Base-by-base conservation (phyloP, 208 protist genomes). In the Acanthamoeba healyi region DNA sequence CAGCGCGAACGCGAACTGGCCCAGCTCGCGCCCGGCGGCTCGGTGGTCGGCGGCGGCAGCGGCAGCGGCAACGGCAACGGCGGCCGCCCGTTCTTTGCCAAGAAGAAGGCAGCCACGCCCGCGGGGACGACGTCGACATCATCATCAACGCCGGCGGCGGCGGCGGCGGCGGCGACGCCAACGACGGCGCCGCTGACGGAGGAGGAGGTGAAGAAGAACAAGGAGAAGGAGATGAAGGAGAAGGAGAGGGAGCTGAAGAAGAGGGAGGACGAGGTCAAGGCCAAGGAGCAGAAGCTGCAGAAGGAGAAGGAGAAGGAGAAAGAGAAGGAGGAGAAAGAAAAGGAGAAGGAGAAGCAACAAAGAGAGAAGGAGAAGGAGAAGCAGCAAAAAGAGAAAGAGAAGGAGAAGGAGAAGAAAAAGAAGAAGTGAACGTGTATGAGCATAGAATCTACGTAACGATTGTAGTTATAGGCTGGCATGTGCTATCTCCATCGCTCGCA, bases 261-360 rank as follows among this genome's bases (percentile, higher is more conserved):
- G 17, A 74, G 32, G 24, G 65, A 74, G 6, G 32, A 34, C 32
- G 65, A 74, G 36, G 32, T 74, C 34, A 74, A 42, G 34, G 32
- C 61, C 61, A 67, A 34, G 29, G 61, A 67, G 29, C 24, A 67
- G n/a, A 67, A 67, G 61, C 61, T 40, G 36, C 65, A 40, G 14
- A 26, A 84, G 6, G 38, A 84, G n/a, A 84, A 84, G 40, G 74
- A 34, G 12, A 54, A 84, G 42, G 74, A 46, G 42, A 54, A 84
- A 26, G 44, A 84, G 74, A 84, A 84, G 42, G 22, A 54, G n/a
- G 17, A 84, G 38, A 84, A 84, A 26, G 74, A 46, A 24, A 77
- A 77, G 32, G 67, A 77, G 67, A 77, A 77, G n/a, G 32, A 77
- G 38, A 29, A 34, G 29, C 15, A 77, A 32, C 15, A 77, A 29